Evolutionary conservation across 306 rosid genomes (phyloP).

Genomic region (Trichosanthes cucumerina): DNA sequence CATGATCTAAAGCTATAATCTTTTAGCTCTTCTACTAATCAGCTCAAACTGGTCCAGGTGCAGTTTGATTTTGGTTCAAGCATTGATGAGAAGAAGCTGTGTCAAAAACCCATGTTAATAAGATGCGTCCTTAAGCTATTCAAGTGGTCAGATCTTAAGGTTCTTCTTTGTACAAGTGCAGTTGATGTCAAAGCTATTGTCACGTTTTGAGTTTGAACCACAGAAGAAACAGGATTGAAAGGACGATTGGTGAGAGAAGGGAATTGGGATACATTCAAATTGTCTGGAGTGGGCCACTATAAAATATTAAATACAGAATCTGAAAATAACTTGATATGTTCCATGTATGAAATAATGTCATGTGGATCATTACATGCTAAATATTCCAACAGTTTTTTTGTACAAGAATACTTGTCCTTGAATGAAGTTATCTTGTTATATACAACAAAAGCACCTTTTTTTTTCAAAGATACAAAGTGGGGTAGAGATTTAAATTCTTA

Average conservation of each 20-base stretch:
- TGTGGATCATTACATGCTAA: constrained; percentile 1
- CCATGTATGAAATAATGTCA: constrained; percentile 4
- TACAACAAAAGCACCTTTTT: neutral
- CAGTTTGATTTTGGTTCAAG: neutral
- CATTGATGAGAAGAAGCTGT: neutral
- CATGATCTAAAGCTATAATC: constrained; percentile 6
- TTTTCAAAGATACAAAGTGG: neutral
- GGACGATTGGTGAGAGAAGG: neutral
- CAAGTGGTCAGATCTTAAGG: constrained; percentile 1
- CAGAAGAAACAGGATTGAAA: constrained; percentile 3
- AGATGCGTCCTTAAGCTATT: constrained; percentile 3
- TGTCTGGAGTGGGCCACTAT: neutral
- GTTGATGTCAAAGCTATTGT: neutral
- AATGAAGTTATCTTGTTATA: neutral
- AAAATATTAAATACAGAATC: neutral
- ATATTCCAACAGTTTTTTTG: neutral
- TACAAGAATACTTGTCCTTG: neutral
- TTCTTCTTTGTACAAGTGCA: constrained; percentile 5
- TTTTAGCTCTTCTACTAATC: constrained; percentile 1
- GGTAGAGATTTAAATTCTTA: neutral
- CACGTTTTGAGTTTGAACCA: neutral
- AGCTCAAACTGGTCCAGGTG: neutral
- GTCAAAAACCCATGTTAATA: neutral
- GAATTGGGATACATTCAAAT: constrained; percentile 10
- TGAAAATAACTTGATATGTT: neutral